Percentiles rank a stretch among this genome's conserved stretches.
Evolutionary conservation across 805 yeast species (phyloP).

Genomic region (Lachancea cidri): DNA sequence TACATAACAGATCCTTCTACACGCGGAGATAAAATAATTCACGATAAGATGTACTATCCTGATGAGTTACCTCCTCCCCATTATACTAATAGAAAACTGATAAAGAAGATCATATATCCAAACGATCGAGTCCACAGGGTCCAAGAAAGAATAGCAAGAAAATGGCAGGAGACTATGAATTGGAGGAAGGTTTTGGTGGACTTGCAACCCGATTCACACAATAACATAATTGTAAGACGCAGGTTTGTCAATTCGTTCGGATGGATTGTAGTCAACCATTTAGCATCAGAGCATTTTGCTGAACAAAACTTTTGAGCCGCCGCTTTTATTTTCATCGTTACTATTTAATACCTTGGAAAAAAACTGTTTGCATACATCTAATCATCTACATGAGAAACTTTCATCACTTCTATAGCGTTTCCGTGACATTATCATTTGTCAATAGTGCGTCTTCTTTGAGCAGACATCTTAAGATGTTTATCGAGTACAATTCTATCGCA

Average conservation of each 20-base stretch:
- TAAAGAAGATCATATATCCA: conserved; percentile 29
- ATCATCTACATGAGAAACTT: no score
- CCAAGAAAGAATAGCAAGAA: conserved; percentile 75
- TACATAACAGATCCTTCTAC: conserved; percentile 63
- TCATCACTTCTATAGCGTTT: no score
- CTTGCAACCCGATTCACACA: conserved; percentile 90
- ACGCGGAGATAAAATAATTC: conserved; percentile 66
- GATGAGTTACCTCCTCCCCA: conserved; percentile 58
- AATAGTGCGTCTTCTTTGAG: no score
- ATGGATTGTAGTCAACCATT: conserved; percentile 85
- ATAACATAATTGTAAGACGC: conserved; percentile 84
- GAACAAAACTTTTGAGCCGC: neutral
- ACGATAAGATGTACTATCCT: conserved; percentile 71
- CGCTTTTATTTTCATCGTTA: neutral
- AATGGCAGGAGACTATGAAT: conserved; percentile 75
- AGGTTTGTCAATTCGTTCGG: conserved; percentile 91
- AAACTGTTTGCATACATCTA: no score
- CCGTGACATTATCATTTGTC: no score
- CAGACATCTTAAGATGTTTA: no score
- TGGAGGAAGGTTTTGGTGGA: conserved; percentile 92
- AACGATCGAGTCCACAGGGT: conserved; percentile 30
- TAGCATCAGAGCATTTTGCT: conserved; percentile 50
- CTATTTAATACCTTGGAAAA: no score
- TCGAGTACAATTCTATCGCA: no score
- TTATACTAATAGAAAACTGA: conserved; percentile 24